A percentile compares a stretch with the other conserved stretches of the same genome.
These are phyloP conservation scores for Tubosaeta sp. DNA, from an alignment of 768 basidiomycete genomes.

Conservation along the genomic window DNA sequence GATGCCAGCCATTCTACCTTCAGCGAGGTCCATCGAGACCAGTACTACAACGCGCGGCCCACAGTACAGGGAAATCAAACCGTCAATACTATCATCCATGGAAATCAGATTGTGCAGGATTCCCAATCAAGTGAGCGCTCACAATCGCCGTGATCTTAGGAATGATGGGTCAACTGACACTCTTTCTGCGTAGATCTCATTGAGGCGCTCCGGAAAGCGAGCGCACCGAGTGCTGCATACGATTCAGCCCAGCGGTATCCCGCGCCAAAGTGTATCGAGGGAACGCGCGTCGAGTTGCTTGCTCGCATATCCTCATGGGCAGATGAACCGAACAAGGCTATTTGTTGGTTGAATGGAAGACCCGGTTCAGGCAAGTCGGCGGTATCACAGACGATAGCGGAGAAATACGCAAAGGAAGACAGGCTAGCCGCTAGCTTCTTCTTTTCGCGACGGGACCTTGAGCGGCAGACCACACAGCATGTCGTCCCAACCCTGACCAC, in stretches of 20 bases:
- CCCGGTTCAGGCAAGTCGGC: constrained; percentile 27
- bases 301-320: constrained; percentile 13
- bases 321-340: constrained; percentile 5
- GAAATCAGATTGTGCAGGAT: constrained; percentile 18
- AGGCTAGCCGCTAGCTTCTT: constrained; percentile 35
- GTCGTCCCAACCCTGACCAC: constrained; percentile 31
- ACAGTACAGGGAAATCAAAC: constrained; percentile 18
- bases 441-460: constrained; percentile 29
- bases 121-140: constrained; percentile 3
- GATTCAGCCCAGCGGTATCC: constrained; percentile 19
- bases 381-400: constrained; percentile 30
- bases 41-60: constrained; percentile 6
- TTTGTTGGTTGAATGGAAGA: constrained; percentile 25
- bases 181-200: constrained; percentile 7
- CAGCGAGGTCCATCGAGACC: constrained; percentile 16
- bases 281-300: constrained; percentile 19
- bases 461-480: constrained; percentile 18
- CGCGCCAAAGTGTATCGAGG: constrained; percentile 21
- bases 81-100: constrained; percentile 14
- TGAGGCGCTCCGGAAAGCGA: constrained; percentile 11
- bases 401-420: constrained; percentile 16
- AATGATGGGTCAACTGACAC: not conserved
- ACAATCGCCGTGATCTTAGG: not conserved
- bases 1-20: constrained; percentile 13
- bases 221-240: constrained; percentile 17